Conservation (phyloP, 2,329 filamentous ascomycete species). For the Beauveria bassiana region DNA sequence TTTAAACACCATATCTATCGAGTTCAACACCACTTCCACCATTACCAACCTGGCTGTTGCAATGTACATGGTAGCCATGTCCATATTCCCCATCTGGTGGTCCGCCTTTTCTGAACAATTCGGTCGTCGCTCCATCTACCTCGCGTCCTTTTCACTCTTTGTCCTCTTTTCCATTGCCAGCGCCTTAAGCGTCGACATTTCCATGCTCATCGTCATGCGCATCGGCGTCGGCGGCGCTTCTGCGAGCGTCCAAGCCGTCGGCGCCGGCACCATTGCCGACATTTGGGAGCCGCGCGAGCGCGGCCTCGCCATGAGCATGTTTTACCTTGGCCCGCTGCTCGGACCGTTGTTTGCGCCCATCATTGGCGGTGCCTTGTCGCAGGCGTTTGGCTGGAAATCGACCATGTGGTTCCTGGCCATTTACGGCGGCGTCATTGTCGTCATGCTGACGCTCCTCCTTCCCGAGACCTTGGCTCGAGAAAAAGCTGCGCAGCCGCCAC, state of each 20-base stretch:
- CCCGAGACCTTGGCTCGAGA: constrained; percentile 47
- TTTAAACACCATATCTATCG: neutral
- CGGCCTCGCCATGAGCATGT: constrained; percentile 65
- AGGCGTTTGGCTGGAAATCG: constrained; percentile 60
- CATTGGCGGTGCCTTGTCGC: constrained; percentile 58
- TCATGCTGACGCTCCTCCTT: constrained; percentile 47
- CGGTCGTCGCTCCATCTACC: constrained; percentile 63
- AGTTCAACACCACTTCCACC: constrained; percentile 2
- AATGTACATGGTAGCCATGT: constrained; percentile 57
- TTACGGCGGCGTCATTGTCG: constrained; percentile 50
- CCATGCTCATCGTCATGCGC: constrained; percentile 66
- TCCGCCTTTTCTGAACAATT: constrained; percentile 63
- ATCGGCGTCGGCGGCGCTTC: constrained; percentile 63
- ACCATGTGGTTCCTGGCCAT: constrained; percentile 66
- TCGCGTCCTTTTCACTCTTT: constrained; percentile 60
- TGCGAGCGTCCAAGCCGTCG: constrained; percentile 38
- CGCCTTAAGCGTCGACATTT: constrained; percentile 56
- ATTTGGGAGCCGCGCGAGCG: constrained; percentile 63
- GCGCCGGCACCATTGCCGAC: constrained; percentile 12
- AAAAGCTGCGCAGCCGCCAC: neutral
- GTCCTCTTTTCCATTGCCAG: constrained; percentile 57
- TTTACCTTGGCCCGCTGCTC: constrained; percentile 66
- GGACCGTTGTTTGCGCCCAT: constrained; percentile 66
- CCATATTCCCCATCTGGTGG: constrained; percentile 74
- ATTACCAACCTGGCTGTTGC: constrained; percentile 9